These are phyloP conservation scores for Suillus weaverae DNA, from an alignment of 768 basidiomycete genomes.

Conservation along the genomic window DNA sequence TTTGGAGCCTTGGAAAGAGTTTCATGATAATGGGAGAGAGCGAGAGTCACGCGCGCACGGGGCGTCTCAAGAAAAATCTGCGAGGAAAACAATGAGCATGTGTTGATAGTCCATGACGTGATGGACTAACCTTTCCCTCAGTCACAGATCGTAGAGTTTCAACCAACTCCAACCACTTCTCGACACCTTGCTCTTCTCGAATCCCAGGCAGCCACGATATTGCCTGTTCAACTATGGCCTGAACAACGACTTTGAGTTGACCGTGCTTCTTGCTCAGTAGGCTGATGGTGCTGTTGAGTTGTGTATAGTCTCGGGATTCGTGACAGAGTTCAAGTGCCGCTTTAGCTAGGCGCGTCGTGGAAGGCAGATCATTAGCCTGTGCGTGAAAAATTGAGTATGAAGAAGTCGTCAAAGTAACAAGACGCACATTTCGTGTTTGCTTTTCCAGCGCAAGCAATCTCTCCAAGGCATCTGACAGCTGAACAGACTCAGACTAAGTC, in stretches of 20 bases:
- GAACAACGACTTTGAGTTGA: slow-evolving; percentile 87
- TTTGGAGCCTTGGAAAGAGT: slow-evolving; percentile 48
- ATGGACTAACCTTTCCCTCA: slow-evolving; percentile 85
- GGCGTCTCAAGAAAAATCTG: slow-evolving; percentile 97
- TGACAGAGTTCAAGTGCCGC: slow-evolving; percentile 72
- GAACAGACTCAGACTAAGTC: slow-evolving; percentile 77
- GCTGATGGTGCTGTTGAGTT: slow-evolving; percentile 68
- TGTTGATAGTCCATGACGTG: slow-evolving; percentile 2
- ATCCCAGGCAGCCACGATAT: slow-evolving; percentile 83
- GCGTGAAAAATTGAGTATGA: slow-evolving; percentile 6
- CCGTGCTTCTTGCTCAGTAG: slow-evolving; percentile 93
- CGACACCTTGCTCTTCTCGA: slow-evolving; percentile 61
- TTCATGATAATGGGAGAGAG: slow-evolving; percentile 87
- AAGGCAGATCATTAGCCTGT: slow-evolving; percentile 88
- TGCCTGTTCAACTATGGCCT: slow-evolving; percentile 86
- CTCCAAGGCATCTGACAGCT: slow-evolving; percentile 84
- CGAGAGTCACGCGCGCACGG: slow-evolving; percentile 88
- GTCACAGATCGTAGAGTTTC: slow-evolving; percentile 90
- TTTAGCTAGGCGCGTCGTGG: slow-evolving; percentile 86
- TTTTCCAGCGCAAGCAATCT: slow-evolving; percentile 90
- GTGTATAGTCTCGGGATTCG: slow-evolving; percentile 64
- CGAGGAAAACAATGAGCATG: neutral
- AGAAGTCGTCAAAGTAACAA: neutral
- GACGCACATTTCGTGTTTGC: slow-evolving; percentile 88
- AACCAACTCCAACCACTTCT: slow-evolving; percentile 83